Base-by-base conservation (phyloP, 2,329 filamentous ascomycete species). In the Trichothecium sympodiale region DNA sequence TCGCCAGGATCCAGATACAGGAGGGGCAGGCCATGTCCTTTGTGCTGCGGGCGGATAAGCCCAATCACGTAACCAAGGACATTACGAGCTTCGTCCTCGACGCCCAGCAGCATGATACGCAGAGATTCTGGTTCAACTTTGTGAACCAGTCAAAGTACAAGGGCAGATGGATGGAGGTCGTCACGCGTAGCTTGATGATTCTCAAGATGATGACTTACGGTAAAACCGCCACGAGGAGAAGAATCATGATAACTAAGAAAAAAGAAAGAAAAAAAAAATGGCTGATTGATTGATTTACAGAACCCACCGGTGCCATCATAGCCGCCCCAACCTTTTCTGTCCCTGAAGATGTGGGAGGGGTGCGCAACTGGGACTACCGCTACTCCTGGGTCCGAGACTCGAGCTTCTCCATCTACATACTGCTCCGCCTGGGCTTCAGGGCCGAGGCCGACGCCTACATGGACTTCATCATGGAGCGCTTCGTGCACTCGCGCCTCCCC, bases 371-470 rank as follows among this genome's bases (percentile, higher is more conserved):
- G 78, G 79, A 83, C 52, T 83, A 83, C 49, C 69, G 80, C n/a
- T 88, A 74, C 55, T 83, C 70, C 8, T 88, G 83, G 83, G 74
- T 87, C 26, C 71, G 83, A 16, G 82, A 88, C 57, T 76, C 78
- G 1, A 83, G 78, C 43, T 86, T 86, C 55, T 84, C 80, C 2
- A 76, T 86, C 44, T 87, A 87, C 46, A 79, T 87, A 42, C 67
- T 88, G 20, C 68, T 88, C 2, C 76, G 82, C 12, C 72, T 87
- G 52, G 83, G 83, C 5, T 87, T 86, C 57, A 77, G 67, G 18
- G 71, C 77, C 15, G 83, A 88, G 54, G 82, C 82, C 4, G 79
- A 87, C 51, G 76, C 80, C 2, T 88, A 85, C 54, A 85, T 86
- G 69, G 68, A 71, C 36, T 88, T 86, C 51, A 85, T 88, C 43